Evolutionary conservation across 2,329 filamentous ascomycete genomes (phyloP).

Genomic region (Penicillium polonicum): DNA sequence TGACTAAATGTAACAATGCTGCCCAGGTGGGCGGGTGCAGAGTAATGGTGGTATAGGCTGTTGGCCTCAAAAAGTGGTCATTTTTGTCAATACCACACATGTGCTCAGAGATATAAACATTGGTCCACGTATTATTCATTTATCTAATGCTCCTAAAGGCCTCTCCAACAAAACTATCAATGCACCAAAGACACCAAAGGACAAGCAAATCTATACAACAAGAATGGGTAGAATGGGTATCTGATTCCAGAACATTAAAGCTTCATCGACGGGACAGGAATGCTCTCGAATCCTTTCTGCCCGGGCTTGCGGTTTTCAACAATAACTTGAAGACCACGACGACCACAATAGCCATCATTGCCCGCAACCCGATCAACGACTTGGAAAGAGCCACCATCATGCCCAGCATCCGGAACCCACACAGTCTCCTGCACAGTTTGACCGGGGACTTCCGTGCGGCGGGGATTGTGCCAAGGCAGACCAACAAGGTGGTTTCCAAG

Average conservation of each 20-base stretch:
- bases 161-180: not conserved
- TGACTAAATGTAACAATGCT: not conserved
- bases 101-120: not conserved
- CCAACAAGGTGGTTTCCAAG: slow-evolving; percentile 57
- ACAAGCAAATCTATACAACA: not conserved
- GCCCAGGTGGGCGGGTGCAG: not conserved
- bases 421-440: slow-evolving; percentile 44
- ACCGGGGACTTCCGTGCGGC: slow-evolving; percentile 60
- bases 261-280: slow-evolving; percentile 38
- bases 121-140: not conserved
- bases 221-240: slow-evolving; percentile 5
- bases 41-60: not conserved
- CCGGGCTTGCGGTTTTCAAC: slow-evolving; percentile 43
- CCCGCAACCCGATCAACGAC: slow-evolving; percentile 39
- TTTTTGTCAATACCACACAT: not conserved
- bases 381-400: slow-evolving; percentile 38
- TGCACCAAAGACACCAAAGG: not conserved
- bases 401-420: slow-evolving; percentile 39
- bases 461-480: slow-evolving; percentile 60
- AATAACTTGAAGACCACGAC: slow-evolving; percentile 45
- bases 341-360: slow-evolving; percentile 48
- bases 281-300: slow-evolving; percentile 47
- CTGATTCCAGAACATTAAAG: slow-evolving; percentile 1
- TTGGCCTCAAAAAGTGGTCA: not conserved
- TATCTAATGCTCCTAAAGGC: not conserved